Evolutionary conservation across 495 filamentous ascomycete species (phyloP), one percentile per base, ranked within the genome.

Genomic region (Lentithecium fluviatile): DNA sequence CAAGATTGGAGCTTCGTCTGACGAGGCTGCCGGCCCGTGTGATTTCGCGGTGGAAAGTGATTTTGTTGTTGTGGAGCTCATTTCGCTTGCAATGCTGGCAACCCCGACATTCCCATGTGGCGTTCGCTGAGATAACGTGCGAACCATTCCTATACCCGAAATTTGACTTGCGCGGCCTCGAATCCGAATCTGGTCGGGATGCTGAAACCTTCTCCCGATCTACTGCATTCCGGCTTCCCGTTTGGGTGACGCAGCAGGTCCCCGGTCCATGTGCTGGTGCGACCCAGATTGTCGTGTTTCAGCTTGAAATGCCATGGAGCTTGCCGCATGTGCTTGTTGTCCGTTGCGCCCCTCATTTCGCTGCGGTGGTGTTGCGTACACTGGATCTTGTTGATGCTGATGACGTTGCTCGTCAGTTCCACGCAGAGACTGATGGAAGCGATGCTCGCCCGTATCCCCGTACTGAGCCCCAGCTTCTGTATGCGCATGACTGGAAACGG

Each of bases 261-360:
- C 58, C 45, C 49, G 58, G 26, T 62, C 66, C 37, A 10, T 32
- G 29, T 53, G 58, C 20, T 65, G 62, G 26, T 42, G 62, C 17
- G 43, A 52, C 37, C 47, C 57, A 60, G 63, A 69, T 63, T 64
- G 59, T 45, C 62, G 60, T 56, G 62, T 66, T 66, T 66, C 59
- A 66, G 58, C 29, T 56, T 67, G 59, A 63, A 52, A 49, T 65
- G 62, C 52, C 53, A 55, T 66, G 64, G 58, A 58, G 45, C 48
- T 53, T 66, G 46, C 52, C 64, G 58, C 45, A 29, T 52, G 58
- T 52, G 34, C 64, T 38, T 66, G 62, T 47, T 62, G 58, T 45
- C 46, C 58, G 43, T 51, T 53, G 36, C 52, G 57, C 15, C 57
- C 57, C 24, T 58, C 58, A 55, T 62, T 52, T 60, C 57, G 58